Evolutionary conservation across 164 flowering plant genomes (phyloP), one percentile per base, ranked within the genome.

Genomic region (Santalum album): DNA sequence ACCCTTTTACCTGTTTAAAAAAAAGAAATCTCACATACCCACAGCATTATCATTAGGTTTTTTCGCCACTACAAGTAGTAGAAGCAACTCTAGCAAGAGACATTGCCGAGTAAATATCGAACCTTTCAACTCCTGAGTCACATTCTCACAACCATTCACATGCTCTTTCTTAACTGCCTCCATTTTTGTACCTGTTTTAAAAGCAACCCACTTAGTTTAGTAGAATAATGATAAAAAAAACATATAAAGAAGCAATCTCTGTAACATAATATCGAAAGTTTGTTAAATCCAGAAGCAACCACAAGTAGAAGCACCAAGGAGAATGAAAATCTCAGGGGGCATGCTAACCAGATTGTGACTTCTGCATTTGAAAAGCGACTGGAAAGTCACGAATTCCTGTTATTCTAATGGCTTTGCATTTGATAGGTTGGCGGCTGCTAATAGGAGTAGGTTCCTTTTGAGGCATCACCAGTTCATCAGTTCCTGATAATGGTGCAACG

Each of bases 1-100:
- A 32, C 23, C 44, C 14, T 46, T 34, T 59, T 39, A 36, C 29
- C 68, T 65, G 60, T 29, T 48, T 16, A 42, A 61, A 49, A 49
- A 17, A n/a, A 15, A 2, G 12, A 38, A 2, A 6, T 15, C 7
- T 2, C 6, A 12, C 9, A 49, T 12, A 17, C 25, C 22, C 25
- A 16, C n/a, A 24, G 25, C n/a, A n/a, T n/a, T n/a, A n/a, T n/a
- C n/a, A n/a, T n/a, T n/a, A n/a, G n/a, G n/a, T n/a, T n/a, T n/a
- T n/a, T n/a, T n/a, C n/a, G n/a, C n/a, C n/a, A 12, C 35, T 7
- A 42, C 57, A 23, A 5, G 16, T 1, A 39, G 2, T 23, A 38
- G 34, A 54, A 16, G 29, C 52, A 18, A 18, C n/a, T n/a, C n/a
- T n/a, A n/a, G n/a, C n/a, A n/a, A 12, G 25, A n/a, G 42, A n/a